Conservation (phyloP, 257 asterid species). For the Nyctanthes arbortristis region DNA sequence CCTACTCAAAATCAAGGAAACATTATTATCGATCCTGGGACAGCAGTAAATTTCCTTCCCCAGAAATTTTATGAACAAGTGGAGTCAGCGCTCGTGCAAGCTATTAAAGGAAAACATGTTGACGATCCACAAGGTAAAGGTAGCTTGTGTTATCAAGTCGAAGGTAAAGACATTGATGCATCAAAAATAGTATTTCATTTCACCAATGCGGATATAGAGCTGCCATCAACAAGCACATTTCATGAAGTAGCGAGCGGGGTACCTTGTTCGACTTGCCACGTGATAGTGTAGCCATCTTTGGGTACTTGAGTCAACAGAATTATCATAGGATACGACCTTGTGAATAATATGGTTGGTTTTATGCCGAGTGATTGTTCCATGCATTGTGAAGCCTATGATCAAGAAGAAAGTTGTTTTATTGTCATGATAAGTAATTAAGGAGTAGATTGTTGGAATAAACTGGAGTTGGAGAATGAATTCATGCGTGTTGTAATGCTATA, state of each 20-base stretch:
- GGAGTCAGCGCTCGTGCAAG: slow-evolving; percentile 15
- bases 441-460: too few relatives aligned
- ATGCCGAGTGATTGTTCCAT: slow-evolving; percentile 45
- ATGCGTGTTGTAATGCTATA: too few relatives aligned
- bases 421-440: too few relatives aligned
- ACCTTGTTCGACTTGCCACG: slow-evolving; percentile 40
- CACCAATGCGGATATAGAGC: slow-evolving; percentile 41
- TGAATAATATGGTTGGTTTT: slow-evolving; percentile 30
- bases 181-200: slow-evolving; percentile 47
- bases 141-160: slow-evolving; percentile 32
- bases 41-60: slow-evolving; percentile 49
- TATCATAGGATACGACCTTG: slow-evolving; percentile 61
- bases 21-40: slow-evolving; percentile 66
- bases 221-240: slow-evolving; percentile 35
- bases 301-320: slow-evolving; percentile 51
- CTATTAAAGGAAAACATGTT: slow-evolving; percentile 17
- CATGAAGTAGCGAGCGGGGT: slow-evolving; percentile 36
- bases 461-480: too few relatives aligned
- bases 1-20: slow-evolving; percentile 36
- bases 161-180: neutral
- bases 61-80: slow-evolving; percentile 21
- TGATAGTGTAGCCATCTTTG: slow-evolving; percentile 32
- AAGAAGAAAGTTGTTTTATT: too few relatives aligned
- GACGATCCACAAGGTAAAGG: slow-evolving; percentile 14
- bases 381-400: too few relatives aligned